Percentiles rank a stretch among this genome's conserved stretches.
Evolutionary conservation across 2,329 filamentous ascomycete species (phyloP).

Genomic region (Juglanconis juglandina): DNA sequence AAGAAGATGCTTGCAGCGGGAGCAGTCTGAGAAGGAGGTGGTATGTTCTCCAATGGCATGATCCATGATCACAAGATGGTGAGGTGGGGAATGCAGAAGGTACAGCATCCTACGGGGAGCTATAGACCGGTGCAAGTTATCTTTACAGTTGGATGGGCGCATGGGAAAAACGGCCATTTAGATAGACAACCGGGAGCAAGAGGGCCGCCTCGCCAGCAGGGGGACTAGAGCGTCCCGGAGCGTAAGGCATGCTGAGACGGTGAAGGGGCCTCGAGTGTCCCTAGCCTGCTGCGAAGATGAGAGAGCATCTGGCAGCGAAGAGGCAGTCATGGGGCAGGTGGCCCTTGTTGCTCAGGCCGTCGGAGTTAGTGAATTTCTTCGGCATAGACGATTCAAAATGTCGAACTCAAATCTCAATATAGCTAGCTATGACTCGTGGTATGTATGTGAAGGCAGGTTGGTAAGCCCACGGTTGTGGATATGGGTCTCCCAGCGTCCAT

Average conservation of each 20-base stretch:
- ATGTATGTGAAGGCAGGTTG: too few species aligned
- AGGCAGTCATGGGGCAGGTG: neutral
- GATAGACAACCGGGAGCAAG: neutral
- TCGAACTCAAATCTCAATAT: too few species aligned
- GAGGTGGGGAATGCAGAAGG: neutral
- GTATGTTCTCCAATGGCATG: neutral
- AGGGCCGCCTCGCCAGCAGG: neutral
- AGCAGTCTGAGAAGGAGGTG: slow-evolving; percentile 64
- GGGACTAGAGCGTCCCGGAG: neutral
- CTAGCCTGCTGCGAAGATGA: neutral
- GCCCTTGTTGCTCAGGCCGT: neutral
- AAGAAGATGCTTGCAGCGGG: slow-evolving; percentile 96
- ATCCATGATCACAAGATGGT: neutral
- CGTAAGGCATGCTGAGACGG: neutral
- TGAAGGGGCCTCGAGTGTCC: too few species aligned
- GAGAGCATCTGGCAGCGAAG: neutral
- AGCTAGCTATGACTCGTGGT: too few species aligned
- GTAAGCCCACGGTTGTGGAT: too few species aligned
- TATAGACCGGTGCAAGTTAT: slow-evolving; percentile 6
- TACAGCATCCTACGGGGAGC: neutral
- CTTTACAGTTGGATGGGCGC: neutral
- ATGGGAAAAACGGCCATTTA: neutral
- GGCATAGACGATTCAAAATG: neutral
- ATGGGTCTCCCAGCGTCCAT: too few species aligned
- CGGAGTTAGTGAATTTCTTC: neutral